Conservation (phyloP, 805 yeast species). For the Candida yuanshanica region DNA sequence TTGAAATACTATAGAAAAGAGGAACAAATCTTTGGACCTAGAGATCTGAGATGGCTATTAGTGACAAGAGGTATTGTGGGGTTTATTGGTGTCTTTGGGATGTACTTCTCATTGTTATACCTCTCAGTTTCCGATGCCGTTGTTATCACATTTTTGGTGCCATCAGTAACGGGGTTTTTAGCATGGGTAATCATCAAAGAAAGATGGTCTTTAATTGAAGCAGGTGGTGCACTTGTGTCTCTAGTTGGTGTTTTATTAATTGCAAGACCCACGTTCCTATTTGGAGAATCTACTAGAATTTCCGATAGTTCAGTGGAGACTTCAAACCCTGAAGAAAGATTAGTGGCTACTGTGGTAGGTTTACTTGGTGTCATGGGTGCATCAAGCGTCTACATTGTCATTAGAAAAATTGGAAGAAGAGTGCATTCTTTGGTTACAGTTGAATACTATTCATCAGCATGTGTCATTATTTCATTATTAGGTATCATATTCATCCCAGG, state of each 20-base stretch:
- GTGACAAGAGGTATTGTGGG: constrained; percentile 66
- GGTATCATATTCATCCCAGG: constrained; percentile 54
- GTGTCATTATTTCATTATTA: constrained; percentile 47
- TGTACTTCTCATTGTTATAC: constrained; percentile 69
- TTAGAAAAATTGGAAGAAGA: constrained; percentile 67
- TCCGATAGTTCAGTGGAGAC: constrained; percentile 41
- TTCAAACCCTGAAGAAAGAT: constrained; percentile 45
- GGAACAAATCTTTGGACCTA: constrained; percentile 68
- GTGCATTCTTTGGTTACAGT: constrained; percentile 83
- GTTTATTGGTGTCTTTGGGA: constrained; percentile 72
- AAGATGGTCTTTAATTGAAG: constrained; percentile 59
- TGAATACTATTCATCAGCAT: constrained; percentile 62
- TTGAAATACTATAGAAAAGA: constrained; percentile 48
- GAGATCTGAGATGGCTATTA: constrained; percentile 46
- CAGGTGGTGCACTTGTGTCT: constrained; percentile 61
- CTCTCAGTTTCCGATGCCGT: constrained; percentile 77
- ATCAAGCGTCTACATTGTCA: constrained; percentile 59
- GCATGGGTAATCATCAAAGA: constrained; percentile 69
- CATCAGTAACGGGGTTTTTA: constrained; percentile 67
- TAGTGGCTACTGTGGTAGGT: constrained; percentile 60
- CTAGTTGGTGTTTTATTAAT: constrained; percentile 72
- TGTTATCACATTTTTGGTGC: constrained; percentile 71
- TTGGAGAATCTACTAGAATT: constrained; percentile 37
- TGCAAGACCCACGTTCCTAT: constrained; percentile 73
- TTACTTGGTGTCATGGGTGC: constrained; percentile 67